Percentiles rank a stretch among this genome's conserved stretches.
phyloP scores from a whole-genome alignment of 345 rosid species.

The Psidium friedrichsthalianum region DNA sequence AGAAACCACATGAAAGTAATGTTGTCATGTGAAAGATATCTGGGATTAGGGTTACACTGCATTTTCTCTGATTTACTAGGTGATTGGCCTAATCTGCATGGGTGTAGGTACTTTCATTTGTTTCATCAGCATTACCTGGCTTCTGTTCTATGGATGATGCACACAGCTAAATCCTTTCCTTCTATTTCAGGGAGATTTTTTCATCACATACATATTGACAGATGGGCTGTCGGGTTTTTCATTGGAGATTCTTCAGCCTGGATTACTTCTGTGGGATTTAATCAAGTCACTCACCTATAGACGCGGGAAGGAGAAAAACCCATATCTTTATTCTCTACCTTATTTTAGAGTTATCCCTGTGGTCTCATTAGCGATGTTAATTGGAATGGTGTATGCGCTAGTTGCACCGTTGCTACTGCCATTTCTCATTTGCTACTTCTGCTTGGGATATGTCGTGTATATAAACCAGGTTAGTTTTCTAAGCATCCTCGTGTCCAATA shows the following conservation, averaged over 20 bases:
- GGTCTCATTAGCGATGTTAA: constrained; percentile 55
- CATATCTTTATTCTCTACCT: constrained; percentile 67
- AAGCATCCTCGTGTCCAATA: background rate
- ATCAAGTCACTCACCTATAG: constrained; percentile 33
- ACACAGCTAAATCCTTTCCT: background rate
- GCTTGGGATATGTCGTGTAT: constrained; percentile 66
- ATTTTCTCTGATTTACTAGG: background rate
- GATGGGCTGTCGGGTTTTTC: constrained; percentile 87
- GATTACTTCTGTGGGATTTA: constrained; percentile 47
- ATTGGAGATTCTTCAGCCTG: constrained; percentile 73
- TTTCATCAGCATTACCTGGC: background rate
- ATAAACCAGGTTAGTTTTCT: constrained; percentile 54
- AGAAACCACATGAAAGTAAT: background rate
- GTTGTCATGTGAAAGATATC: background rate
- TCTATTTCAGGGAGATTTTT: constrained; percentile 63
- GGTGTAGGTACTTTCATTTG: background rate
- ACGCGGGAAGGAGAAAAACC: constrained; percentile 41
- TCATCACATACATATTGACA: constrained; percentile 72
- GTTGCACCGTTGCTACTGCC: constrained; percentile 79
- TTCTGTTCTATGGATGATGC: background rate
- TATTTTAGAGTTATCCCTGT: constrained; percentile 69
- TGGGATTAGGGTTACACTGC: background rate
- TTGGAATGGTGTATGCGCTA: constrained; percentile 80
- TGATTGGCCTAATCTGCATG: background rate
- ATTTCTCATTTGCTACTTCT: constrained; percentile 67